A percentile compares a stretch with the other conserved stretches of the same genome.
phyloP scores from a whole-genome alignment of 1,284 basidiomycete genomes.

The Hypsizygus ulmarius region DNA sequence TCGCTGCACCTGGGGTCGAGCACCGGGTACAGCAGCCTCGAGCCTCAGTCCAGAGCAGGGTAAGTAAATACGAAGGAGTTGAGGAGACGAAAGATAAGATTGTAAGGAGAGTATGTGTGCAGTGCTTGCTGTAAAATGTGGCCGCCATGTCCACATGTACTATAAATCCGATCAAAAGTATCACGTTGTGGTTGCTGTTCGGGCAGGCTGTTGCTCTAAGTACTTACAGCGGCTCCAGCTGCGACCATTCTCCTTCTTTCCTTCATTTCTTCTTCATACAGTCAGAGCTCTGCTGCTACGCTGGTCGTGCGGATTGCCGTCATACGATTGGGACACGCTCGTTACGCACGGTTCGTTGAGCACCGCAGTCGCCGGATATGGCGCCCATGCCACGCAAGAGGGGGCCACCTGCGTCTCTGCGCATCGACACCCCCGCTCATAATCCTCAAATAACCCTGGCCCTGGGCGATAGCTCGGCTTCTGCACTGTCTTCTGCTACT shows the following conservation, averaged over 20 bases:
- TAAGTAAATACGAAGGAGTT: no score
- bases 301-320: slow-evolving; percentile 43
- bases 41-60: no score
- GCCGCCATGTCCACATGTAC: slow-evolving; percentile 15
- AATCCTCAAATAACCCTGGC: slow-evolving; percentile 48
- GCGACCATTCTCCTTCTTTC: slow-evolving; percentile 24
- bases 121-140: no score
- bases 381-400: slow-evolving; percentile 46
- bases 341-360: slow-evolving; percentile 25
- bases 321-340: slow-evolving; percentile 32
- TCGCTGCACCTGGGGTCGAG: slow-evolving; percentile 3
- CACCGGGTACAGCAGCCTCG: background rate
- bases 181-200: background rate
- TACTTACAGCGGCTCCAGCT: slow-evolving; percentile 5
- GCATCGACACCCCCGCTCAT: slow-evolving; percentile 53
- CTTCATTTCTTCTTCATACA: slow-evolving; percentile 14
- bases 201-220: background rate
- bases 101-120: no score
- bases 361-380: slow-evolving; percentile 24
- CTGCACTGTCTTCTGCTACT: slow-evolving; percentile 50
- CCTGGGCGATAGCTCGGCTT: slow-evolving; percentile 45
- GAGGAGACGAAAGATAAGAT: no score
- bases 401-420: slow-evolving; percentile 55
- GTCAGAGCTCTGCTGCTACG: slow-evolving; percentile 29
- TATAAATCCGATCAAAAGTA: no score